Percentiles rank a stretch among this genome's conserved stretches.
phyloP scores from a whole-genome alignment of 345 rosid species.

The Lumnitzera racemosa region DNA sequence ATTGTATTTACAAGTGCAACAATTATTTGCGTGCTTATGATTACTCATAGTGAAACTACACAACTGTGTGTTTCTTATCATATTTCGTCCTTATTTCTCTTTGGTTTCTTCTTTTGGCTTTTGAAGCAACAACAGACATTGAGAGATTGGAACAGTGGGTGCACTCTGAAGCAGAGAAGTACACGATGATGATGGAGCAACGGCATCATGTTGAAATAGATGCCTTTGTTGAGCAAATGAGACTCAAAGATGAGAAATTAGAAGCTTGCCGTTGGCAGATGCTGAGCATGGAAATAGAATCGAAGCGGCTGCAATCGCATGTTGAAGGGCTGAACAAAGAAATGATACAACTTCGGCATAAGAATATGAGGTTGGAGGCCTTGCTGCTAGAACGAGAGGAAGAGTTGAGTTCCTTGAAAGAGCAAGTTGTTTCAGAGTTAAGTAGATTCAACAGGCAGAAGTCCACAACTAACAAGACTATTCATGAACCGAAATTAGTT shows the following conservation, averaged over 20 bases:
- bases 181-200: conserved; percentile 45
- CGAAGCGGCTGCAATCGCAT: conserved; percentile 58
- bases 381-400: conserved; percentile 37
- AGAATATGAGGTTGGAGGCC: conserved; percentile 50
- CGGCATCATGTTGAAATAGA: conserved; percentile 60
- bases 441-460: conserved; percentile 25
- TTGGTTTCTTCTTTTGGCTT: conserved; percentile 13
- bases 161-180: conserved; percentile 52
- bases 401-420: conserved; percentile 40
- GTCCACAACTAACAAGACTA: conserved; percentile 19
- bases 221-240: conserved; percentile 65
- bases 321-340: conserved; percentile 53
- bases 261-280: conserved; percentile 66
- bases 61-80: too few species aligned
- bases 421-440: conserved; percentile 24
- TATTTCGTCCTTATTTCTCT: neutral
- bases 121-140: conserved; percentile 37
- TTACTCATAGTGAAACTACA: too few species aligned
- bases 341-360: conserved; percentile 45
- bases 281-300: conserved; percentile 74
- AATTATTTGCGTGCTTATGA: too few species aligned
- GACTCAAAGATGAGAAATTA: conserved; percentile 71
- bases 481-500: conserved; percentile 21
- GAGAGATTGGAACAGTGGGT: conserved; percentile 53
- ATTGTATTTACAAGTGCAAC: too few species aligned